phyloP scores from a whole-genome alignment of 352 stramenopile species.

The Aphanomyces cochlioides region DNA sequence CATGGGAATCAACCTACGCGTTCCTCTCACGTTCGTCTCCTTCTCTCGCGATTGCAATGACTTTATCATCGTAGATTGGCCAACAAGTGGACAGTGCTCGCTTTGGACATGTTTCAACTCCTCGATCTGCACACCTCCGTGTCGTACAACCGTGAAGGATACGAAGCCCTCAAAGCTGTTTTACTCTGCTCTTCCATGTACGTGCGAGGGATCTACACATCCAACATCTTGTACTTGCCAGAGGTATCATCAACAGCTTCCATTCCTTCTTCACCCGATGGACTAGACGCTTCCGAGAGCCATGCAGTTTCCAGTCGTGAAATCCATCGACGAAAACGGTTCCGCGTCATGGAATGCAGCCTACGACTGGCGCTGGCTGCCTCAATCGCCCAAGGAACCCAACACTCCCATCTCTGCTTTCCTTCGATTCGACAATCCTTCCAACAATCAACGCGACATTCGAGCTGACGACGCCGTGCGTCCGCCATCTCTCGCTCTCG shows the following conservation, averaged over 20 bases:
- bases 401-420: background rate
- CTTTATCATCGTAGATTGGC: conserved; percentile 36
- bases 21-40: conserved; percentile 47
- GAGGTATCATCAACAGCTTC: conserved; percentile 32
- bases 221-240: conserved; percentile 44
- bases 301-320: conserved; percentile 36
- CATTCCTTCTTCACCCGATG: background rate
- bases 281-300: conserved; percentile 44
- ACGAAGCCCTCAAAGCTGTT: conserved; percentile 61
- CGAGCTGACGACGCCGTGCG: background rate
- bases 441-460: background rate
- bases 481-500: background rate
- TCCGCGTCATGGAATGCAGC: conserved; percentile 32
- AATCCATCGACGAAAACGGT: background rate
- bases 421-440: background rate
- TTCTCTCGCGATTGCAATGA: background rate
- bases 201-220: conserved; percentile 59
- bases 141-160: conserved; percentile 57
- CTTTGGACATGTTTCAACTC: conserved; percentile 57
- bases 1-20: conserved; percentile 53
- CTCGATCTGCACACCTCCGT: conserved; percentile 66
- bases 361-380: conserved; percentile 41
- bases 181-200: conserved; percentile 67
- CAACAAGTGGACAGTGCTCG: conserved; percentile 59
- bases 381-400: conserved; percentile 24